These are phyloP conservation scores for Diaporthe humulicola DNA, from an alignment of 2,329 filamentous ascomycete genomes.

Conservation along the genomic window DNA sequence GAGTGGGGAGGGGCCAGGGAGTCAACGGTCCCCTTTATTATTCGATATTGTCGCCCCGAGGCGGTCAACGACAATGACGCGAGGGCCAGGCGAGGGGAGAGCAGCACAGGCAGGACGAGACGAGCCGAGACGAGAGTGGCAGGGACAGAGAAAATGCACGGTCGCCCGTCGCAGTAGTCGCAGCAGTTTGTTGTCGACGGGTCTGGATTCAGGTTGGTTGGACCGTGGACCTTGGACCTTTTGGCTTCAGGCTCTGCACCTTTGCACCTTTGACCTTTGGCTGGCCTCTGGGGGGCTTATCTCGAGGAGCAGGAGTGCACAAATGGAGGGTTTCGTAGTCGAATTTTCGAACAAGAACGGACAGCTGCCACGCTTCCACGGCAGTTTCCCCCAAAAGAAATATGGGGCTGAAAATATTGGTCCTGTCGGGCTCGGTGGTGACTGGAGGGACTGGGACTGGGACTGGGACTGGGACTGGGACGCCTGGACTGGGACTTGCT, in stretches of 20 bases:
- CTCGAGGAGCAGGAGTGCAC: background rate
- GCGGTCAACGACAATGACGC: slow-evolving; percentile 39
- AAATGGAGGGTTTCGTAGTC: slow-evolving; percentile 16
- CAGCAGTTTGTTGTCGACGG: slow-evolving; percentile 2
- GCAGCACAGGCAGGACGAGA: background rate
- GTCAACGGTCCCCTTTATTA: slow-evolving; percentile 40
- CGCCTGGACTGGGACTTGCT: slow-evolving; percentile 26
- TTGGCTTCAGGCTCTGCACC: no score
- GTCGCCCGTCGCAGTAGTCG: background rate
- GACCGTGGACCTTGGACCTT: background rate
- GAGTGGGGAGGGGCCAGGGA: slow-evolving; percentile 40
- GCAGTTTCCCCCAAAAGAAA: slow-evolving; percentile 31
- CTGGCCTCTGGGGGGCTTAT: background rate
- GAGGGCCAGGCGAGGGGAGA: slow-evolving; percentile 33
- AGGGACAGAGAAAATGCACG: slow-evolving; percentile 26
- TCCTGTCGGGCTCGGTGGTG: slow-evolving; percentile 5
- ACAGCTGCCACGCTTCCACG: slow-evolving; percentile 25
- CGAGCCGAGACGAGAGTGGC: slow-evolving; percentile 14
- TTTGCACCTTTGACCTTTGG: slow-evolving; percentile 8
- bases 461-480: slow-evolving; percentile 13
- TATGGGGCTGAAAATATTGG: slow-evolving; percentile 42
- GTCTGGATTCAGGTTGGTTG: slow-evolving; percentile 5
- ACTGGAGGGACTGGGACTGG: background rate
- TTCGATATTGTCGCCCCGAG: slow-evolving; percentile 40
- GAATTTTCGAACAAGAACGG: slow-evolving; percentile 32